These are phyloP conservation scores for Candida piceae DNA, from an alignment of 805 yeast species.

Conservation along the genomic window DNA sequence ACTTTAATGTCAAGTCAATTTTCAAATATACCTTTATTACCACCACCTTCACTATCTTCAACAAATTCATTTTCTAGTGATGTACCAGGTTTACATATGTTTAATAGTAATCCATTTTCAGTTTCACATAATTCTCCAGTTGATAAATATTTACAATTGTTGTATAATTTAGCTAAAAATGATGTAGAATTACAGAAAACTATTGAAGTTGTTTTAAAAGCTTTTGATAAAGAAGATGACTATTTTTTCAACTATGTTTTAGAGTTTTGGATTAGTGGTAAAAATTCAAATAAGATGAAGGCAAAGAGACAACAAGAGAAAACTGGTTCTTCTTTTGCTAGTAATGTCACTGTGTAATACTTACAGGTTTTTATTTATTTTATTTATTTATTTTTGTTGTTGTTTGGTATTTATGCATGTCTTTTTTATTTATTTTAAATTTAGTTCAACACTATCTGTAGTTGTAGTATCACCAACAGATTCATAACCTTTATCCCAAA, in stretches of 20 bases:
- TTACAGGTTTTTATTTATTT: neutral
- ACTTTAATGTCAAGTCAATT: constrained; percentile 22
- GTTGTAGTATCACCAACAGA: constrained; percentile 17
- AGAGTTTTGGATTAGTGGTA: constrained; percentile 30
- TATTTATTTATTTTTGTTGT: neutral
- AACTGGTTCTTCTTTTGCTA: neutral
- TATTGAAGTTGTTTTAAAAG: constrained; percentile 22
- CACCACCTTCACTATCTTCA: constrained; percentile 9
- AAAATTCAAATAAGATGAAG: constrained; percentile 25
- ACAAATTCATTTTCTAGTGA: no score
- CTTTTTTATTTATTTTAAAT: neutral
- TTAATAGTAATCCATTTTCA: constrained; percentile 9
- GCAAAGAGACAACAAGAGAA: constrained; percentile 18
- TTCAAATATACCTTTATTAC: constrained; percentile 18
- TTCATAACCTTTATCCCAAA: constrained; percentile 25
- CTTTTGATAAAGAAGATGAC: constrained; percentile 31
- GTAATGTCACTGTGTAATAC: neutral
- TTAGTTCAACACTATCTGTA: constrained; percentile 9
- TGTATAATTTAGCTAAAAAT: constrained; percentile 28
- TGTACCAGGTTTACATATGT: constrained; percentile 14
- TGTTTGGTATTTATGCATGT: neutral
- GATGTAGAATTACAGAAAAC: constrained; percentile 27
- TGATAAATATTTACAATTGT: constrained; percentile 22
- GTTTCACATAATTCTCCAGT: constrained; percentile 18
- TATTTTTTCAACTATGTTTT: constrained; percentile 29